Evolutionary conservation across 176 grass and related monocot genomes (phyloP).

Genomic region (Ensete ventricosum): DNA sequence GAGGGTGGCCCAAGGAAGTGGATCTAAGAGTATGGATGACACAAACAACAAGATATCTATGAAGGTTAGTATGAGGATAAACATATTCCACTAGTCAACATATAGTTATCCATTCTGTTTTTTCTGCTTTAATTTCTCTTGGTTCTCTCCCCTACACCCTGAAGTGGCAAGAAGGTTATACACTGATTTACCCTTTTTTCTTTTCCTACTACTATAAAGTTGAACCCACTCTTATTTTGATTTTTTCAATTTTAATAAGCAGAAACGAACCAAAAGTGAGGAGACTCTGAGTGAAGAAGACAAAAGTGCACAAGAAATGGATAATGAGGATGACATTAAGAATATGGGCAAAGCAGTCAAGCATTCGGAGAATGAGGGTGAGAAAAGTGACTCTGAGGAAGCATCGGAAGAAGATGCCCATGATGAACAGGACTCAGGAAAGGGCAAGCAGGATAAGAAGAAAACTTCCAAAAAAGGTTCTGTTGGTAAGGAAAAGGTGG

Average conservation of each 20-base stretch:
- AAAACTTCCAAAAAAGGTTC: conserved; percentile 40
- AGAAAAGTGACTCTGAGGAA: conserved; percentile 42
- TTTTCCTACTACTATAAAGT: too few species aligned
- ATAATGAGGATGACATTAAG: conserved; percentile 38
- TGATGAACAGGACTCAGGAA: conserved; percentile 43
- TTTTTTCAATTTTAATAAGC: conserved; percentile 3
- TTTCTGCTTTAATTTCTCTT: neutral
- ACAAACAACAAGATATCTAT: conserved; percentile 35
- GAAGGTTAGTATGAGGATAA: conserved; percentile 44
- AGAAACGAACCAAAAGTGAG: conserved; percentile 39
- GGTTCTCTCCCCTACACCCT: neutral
- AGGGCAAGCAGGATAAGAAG: conserved; percentile 31
- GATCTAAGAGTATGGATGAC: conserved; percentile 37
- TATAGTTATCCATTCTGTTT: neutral
- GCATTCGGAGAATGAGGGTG: conserved; percentile 36
- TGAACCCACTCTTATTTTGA: neutral
- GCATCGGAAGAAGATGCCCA: conserved; percentile 50
- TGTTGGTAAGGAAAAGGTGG: conserved; percentile 34
- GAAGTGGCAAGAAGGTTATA: too few species aligned
- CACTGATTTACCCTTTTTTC: too few species aligned
- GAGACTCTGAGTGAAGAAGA: conserved; percentile 16
- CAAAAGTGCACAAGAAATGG: conserved; percentile 30
- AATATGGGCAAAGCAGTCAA: conserved; percentile 27
- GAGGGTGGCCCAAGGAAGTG: conserved; percentile 48
- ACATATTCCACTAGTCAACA: neutral